phyloP scores from a whole-genome alignment of 805 yeast genomes.

The Pichia eremophila region DNA sequence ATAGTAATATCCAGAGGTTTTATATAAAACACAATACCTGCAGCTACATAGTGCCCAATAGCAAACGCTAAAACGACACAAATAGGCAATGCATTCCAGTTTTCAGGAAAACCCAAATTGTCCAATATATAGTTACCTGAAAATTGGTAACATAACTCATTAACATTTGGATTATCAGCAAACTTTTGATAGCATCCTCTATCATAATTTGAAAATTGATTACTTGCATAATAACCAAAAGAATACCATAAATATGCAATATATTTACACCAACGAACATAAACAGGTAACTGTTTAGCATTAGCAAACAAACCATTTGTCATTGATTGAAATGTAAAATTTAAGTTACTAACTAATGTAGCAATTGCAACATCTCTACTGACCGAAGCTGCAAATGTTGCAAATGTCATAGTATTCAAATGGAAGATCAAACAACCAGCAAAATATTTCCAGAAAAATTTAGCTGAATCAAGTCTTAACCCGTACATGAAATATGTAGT shows the following conservation, averaged over 20 bases:
- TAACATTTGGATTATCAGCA: conserved; percentile 20
- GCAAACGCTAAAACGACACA: conserved; percentile 50
- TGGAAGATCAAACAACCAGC: conserved; percentile 48
- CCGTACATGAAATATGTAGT: conserved; percentile 77
- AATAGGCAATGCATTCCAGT: conserved; percentile 62
- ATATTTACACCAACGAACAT: conserved; percentile 78
- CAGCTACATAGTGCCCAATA: conserved; percentile 41
- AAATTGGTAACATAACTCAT: conserved; percentile 36
- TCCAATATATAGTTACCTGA: conserved; percentile 46
- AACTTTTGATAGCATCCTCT: conserved; percentile 45
- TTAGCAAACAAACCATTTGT: conserved; percentile 78
- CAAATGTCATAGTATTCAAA: conserved; percentile 46
- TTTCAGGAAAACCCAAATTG: conserved; percentile 48
- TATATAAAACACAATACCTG: conserved; percentile 38
- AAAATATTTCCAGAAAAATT: conserved; percentile 55
- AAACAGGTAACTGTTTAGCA: conserved; percentile 67
- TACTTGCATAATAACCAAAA: conserved; percentile 58
- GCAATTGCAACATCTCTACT: conserved; percentile 56
- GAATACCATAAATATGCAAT: conserved; percentile 71
- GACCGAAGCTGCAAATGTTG: conserved; percentile 43
- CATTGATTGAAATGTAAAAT: conserved; percentile 64
- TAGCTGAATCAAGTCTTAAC: conserved; percentile 35
- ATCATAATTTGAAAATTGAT: conserved; percentile 51
- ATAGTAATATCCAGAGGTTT: conserved; percentile 45
- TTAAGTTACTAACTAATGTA: conserved; percentile 49